Evolutionary conservation across 2,329 filamentous ascomycete genomes (phyloP).

Genomic region (Venturiaceae sp.): DNA sequence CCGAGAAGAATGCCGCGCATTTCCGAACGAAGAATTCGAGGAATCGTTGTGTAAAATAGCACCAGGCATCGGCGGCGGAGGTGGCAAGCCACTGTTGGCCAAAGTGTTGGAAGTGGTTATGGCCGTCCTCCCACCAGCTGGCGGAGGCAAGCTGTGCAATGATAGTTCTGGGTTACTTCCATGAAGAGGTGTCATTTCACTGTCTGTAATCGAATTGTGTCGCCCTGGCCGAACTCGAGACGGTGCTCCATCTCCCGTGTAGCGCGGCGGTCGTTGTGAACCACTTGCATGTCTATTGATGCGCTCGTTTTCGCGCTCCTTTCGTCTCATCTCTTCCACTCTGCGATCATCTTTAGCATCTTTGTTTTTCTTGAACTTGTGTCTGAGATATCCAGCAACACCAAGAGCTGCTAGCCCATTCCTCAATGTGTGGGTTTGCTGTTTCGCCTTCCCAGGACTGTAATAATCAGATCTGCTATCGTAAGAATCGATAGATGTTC

Average conservation of each 20-base stretch:
- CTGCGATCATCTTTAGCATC: constrained; percentile 51
- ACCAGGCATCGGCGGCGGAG: constrained; percentile 10
- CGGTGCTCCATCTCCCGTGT: constrained; percentile 55
- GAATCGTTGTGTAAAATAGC: constrained; percentile 30
- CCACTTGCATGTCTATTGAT: constrained; percentile 37
- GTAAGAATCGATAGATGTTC: constrained; percentile 28
- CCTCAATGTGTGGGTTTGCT: constrained; percentile 26
- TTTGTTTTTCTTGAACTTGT: constrained; percentile 39
- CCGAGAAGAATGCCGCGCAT: constrained; percentile 16
- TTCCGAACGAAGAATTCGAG: constrained; percentile 29
- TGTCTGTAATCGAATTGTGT: constrained; percentile 28
- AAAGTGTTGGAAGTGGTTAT: constrained; percentile 17
- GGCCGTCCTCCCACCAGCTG: constrained; percentile 9
- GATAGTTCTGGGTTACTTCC: constrained; percentile 35
- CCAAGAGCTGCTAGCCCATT: constrained; percentile 36
- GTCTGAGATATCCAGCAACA: constrained; percentile 28
- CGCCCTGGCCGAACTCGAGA: constrained; percentile 14
- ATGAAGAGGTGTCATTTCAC: constrained; percentile 29
- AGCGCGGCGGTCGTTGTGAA: constrained; percentile 39
- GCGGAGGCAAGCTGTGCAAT: constrained; percentile 20
- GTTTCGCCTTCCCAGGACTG: constrained; percentile 9
- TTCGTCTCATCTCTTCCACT: constrained; percentile 43
- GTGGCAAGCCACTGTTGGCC: constrained; percentile 6
- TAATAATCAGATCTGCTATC: constrained; percentile 17
- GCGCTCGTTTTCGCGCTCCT: constrained; percentile 43